These are phyloP conservation scores for Celoporthe dispersa DNA, from an alignment of 2,329 filamentous ascomycete genomes.

Conservation along the genomic window DNA sequence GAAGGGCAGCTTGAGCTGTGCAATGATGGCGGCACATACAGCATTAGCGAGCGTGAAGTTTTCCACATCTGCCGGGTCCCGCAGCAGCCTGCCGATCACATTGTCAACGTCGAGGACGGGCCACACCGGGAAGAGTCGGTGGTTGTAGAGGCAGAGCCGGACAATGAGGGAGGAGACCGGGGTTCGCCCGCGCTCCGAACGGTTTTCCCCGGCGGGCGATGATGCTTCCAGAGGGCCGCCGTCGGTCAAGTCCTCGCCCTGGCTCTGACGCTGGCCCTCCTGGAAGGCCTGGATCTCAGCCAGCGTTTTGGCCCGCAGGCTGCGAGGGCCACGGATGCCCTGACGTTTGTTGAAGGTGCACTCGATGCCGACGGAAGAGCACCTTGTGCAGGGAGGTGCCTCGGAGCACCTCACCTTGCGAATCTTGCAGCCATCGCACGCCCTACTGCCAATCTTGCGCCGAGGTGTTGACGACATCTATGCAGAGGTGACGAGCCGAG, in stretches of 20 bases:
- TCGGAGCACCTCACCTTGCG: constrained; percentile 57
- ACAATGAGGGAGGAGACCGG: constrained; percentile 35
- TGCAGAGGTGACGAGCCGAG: constrained; percentile 1
- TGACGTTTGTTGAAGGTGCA: constrained; percentile 55
- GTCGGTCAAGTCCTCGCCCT: constrained; percentile 3
- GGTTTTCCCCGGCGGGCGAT: constrained; percentile 4
- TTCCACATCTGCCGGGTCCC: constrained; percentile 40
- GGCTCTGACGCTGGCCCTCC: constrained; percentile 11
- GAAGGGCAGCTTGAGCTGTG: constrained; percentile 49
- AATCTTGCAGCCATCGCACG: constrained; percentile 58
- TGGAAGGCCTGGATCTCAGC: constrained; percentile 45
- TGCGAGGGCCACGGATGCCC: constrained; percentile 50
- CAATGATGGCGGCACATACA: constrained; percentile 52
- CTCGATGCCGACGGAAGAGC: constrained; percentile 47
- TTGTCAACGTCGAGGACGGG: constrained; percentile 52
- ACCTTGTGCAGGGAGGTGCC: constrained; percentile 50
- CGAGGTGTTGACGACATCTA: constrained; percentile 24
- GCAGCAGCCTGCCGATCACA: constrained; percentile 44
- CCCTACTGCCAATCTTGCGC: constrained; percentile 44
- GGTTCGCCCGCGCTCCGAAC: constrained; percentile 21
- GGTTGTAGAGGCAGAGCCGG: constrained; percentile 50
- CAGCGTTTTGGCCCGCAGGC: constrained; percentile 49
- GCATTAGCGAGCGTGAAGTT: constrained; percentile 49
- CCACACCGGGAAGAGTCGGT: constrained; percentile 58
- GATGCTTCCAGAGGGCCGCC: constrained; percentile 4